Base-by-base conservation (phyloP, 768 basidiomycete genomes). In the Lenzites betulinus region DNA sequence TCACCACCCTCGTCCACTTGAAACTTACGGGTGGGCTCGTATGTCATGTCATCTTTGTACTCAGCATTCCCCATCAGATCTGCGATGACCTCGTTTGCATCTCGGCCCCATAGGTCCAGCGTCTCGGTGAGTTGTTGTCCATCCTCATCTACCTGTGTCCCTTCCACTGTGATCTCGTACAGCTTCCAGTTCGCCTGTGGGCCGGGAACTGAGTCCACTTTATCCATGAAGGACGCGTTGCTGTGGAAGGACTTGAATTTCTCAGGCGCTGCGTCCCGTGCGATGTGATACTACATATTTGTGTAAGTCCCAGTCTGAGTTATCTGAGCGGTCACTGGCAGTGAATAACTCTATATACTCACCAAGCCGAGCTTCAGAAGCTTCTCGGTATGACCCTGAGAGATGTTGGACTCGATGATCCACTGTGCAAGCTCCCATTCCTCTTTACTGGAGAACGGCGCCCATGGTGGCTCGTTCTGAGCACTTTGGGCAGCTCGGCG, bases 371-470 rank as follows among this genome's bases (percentile, higher is more conserved):
- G 28, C 11, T 50, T 33, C 30, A 50, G 13, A 18, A 53, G 15
- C 4, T 53, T 26, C 3, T 26, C 39, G 16, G 23, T 39, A 18
- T 12, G 18, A 8, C 23, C 18, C 39, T 39, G 23, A 2, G 38
- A 22, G 25, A 53, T 26, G 15, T 18, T 18, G 15, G 12, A 22
- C 4, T 22, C 38, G 15, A 53, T n/a, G 15, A 28, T 8, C 23
- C 36, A 42, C 26, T 43, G 18, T 30, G 23, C 38, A 4, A 30
- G 3, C 26, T 30, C 52, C 44, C 43, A 58, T 63, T 18, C 66
- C 35, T 48, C 60, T 33, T 12, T 42, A 62, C 33, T 58, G 64
- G 15, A 60, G 67, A 69, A 44, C 47, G 30, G 30, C 6, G 30
- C 30, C 4, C 30, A 33, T 11, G 30, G 30, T 33, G 30, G 30